Evolutionary conservation across 768 basidiomycete species (phyloP).

Genomic region (Kwoniella sp.): DNA sequence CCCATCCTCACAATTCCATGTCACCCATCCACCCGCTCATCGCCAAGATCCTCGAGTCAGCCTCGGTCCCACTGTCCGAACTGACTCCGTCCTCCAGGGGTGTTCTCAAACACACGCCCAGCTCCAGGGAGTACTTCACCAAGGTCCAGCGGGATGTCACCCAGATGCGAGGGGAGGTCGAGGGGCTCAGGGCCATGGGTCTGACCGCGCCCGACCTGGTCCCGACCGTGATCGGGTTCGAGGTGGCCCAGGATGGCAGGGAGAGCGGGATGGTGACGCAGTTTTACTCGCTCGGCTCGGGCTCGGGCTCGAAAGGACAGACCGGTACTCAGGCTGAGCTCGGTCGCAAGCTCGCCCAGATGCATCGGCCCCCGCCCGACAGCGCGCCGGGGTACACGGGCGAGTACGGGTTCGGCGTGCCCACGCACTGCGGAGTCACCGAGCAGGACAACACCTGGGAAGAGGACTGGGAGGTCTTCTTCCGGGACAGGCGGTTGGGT

Average conservation of each 20-base stretch:
- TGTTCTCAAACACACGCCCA: neutral
- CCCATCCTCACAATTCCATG: too few relatives aligned
- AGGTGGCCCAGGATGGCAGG: constrained; percentile 5
- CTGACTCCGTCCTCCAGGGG: constrained; percentile 2
- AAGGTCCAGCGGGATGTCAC: constrained; percentile 7
- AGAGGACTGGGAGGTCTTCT: constrained; percentile 41
- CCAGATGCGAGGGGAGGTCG: constrained; percentile 20
- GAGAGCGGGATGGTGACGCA: constrained; percentile 37
- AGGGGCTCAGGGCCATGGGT: constrained; percentile 19
- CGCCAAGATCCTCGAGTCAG: constrained; percentile 3
- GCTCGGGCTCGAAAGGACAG: neutral
- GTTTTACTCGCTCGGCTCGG: constrained; percentile 25
- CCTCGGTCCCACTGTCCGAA: constrained; percentile 2
- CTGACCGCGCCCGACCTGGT: constrained; percentile 11
- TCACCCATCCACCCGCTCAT: constrained; percentile 10
- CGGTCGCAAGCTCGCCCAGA: constrained; percentile 30
- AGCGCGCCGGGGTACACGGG: constrained; percentile 13
- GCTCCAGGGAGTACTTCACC: constrained; percentile 4
- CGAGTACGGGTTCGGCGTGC: constrained; percentile 34
- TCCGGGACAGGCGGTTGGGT: constrained; percentile 37
- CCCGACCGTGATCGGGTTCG: constrained; percentile 22
- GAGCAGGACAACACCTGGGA: constrained; percentile 46
- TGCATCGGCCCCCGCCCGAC: constrained; percentile 26
- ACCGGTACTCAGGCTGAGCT: constrained; percentile 27
- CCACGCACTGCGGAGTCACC: constrained; percentile 46